A percentile compares a stretch with the other conserved stretches of the same genome.
These are phyloP conservation scores for Psilocybe sp. DNA, from an alignment of 768 basidiomycete species.

Conservation along the genomic window DNA sequence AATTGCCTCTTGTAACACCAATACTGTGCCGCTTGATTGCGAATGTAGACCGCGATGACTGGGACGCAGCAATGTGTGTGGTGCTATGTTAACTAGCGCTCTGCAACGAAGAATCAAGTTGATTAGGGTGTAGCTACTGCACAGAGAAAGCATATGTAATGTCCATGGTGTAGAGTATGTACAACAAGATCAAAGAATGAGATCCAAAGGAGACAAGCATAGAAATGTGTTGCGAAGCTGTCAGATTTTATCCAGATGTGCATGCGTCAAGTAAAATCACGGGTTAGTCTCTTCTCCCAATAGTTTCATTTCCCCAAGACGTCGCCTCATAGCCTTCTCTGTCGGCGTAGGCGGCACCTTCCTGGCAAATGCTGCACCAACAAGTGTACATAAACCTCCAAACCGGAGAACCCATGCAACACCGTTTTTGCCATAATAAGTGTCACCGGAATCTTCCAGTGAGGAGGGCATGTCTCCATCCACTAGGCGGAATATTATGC, in stretches of 20 bases:
- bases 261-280: slow-evolving; percentile 20
- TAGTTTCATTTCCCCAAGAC: slow-evolving; percentile 76
- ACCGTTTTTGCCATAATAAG: slow-evolving; percentile 81
- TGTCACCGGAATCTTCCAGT: slow-evolving; percentile 39
- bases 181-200: slow-evolving; percentile 1
- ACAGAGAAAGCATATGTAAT: not conserved
- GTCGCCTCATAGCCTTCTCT: slow-evolving; percentile 84
- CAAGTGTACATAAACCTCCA: slow-evolving; percentile 83
- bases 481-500: slow-evolving; percentile 79
- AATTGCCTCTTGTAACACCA: slow-evolving; percentile 36
- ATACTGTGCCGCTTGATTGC: slow-evolving; percentile 55
- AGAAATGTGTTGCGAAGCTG: not conserved
- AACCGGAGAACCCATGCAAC: slow-evolving; percentile 94
- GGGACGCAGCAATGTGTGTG: slow-evolving; percentile 58
- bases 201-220: not conserved
- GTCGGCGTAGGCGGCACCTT: slow-evolving; percentile 87
- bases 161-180: not conserved
- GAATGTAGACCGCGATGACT: slow-evolving; percentile 37
- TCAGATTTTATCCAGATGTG: not conserved
- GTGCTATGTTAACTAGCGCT: slow-evolving; percentile 7
- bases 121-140: not conserved
- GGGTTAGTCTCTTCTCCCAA: slow-evolving; percentile 60
- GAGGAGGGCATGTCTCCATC: slow-evolving; percentile 44
- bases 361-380: slow-evolving; percentile 76
- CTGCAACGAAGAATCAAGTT: not conserved